Evolutionary conservation across 768 basidiomycete genomes (phyloP).

Genomic region (Ephemerocybe angulata): DNA sequence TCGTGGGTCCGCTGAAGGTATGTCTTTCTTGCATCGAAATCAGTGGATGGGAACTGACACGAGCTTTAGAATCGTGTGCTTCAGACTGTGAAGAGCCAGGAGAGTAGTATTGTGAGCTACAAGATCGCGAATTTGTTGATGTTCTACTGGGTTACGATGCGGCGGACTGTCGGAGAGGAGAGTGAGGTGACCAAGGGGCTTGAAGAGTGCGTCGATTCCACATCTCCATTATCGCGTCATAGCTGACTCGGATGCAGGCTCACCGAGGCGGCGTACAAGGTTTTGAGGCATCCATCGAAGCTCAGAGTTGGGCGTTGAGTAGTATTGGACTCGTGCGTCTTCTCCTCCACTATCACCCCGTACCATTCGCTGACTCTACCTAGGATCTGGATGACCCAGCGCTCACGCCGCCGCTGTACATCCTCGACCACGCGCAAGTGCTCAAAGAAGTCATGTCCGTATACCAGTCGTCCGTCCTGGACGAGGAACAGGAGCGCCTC

Average conservation of each 20-base stretch:
- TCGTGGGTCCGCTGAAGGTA: conserved; percentile 89
- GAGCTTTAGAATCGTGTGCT: conserved; percentile 71
- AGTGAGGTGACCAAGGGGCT: conserved; percentile 75
- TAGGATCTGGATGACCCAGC: conserved; percentile 62
- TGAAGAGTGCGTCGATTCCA: conserved; percentile 65
- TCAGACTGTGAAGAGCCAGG: conserved; percentile 90
- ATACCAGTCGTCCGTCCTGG: conserved; percentile 81
- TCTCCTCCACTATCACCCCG: background rate
- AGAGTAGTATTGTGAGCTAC: conserved; percentile 88
- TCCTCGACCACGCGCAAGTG: conserved; percentile 81
- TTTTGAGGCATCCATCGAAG: conserved; percentile 88
- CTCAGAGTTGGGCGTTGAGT: conserved; percentile 68
- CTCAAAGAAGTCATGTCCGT: conserved; percentile 87
- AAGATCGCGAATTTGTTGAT: conserved; percentile 93
- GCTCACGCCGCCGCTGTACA: conserved; percentile 66
- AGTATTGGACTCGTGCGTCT: conserved; percentile 51
- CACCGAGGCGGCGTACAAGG: conserved; percentile 72
- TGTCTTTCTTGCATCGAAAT: background rate
- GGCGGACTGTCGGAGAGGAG: conserved; percentile 82
- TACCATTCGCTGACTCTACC: conserved; percentile 16
- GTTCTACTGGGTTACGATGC: conserved; percentile 93
- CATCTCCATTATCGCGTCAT: background rate
- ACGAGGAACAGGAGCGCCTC: conserved; percentile 48
- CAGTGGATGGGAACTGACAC: background rate
- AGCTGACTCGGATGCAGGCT: conserved; percentile 46